A percentile compares a stretch with the other conserved stretches of the same genome.
These are phyloP conservation scores for Erysiphe pulchra DNA, from an alignment of 2,329 filamentous ascomycete species.

Conservation along the genomic window DNA sequence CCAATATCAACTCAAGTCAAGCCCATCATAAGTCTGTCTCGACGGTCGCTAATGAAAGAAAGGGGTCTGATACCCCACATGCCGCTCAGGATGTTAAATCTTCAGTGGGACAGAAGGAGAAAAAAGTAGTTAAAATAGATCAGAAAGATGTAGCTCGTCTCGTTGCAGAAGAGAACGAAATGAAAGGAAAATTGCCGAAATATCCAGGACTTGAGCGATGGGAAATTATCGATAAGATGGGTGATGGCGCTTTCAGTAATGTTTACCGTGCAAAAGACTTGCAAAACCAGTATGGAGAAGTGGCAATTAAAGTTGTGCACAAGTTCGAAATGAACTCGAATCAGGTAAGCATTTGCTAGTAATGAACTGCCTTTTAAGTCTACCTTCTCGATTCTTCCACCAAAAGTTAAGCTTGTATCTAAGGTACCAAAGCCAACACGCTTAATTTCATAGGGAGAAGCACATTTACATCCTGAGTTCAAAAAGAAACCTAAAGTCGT, in stretches of 20 bases:
- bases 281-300: slow-evolving; percentile 46
- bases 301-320: slow-evolving; percentile 94
- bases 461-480: slow-evolving; percentile 87
- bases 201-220: slow-evolving; percentile 73
- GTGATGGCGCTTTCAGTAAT: slow-evolving; percentile 95
- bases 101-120: slow-evolving; percentile 31
- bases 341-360: slow-evolving; percentile 48
- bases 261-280: slow-evolving; percentile 73
- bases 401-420: too few species aligned
- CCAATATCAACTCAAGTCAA: slow-evolving; percentile 33
- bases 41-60: slow-evolving; percentile 31
- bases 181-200: slow-evolving; percentile 57
- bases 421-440: slow-evolving; percentile 27
- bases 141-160: slow-evolving; percentile 60
- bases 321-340: slow-evolving; percentile 98
- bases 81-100: slow-evolving; percentile 39
- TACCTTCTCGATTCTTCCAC: slow-evolving; percentile 1
- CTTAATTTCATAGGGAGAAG: slow-evolving; percentile 43
- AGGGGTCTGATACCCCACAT: slow-evolving; percentile 32
- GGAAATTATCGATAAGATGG: slow-evolving; percentile 87
- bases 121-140: slow-evolving; percentile 21
- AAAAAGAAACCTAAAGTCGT: slow-evolving; percentile 85
- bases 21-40: slow-evolving; percentile 23
- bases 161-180: slow-evolving; percentile 76
- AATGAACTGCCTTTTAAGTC: slow-evolving; percentile 10